Evolutionary conservation across 2,329 filamentous ascomycete genomes (phyloP).

Genomic region (Diaporthe vexans): DNA sequence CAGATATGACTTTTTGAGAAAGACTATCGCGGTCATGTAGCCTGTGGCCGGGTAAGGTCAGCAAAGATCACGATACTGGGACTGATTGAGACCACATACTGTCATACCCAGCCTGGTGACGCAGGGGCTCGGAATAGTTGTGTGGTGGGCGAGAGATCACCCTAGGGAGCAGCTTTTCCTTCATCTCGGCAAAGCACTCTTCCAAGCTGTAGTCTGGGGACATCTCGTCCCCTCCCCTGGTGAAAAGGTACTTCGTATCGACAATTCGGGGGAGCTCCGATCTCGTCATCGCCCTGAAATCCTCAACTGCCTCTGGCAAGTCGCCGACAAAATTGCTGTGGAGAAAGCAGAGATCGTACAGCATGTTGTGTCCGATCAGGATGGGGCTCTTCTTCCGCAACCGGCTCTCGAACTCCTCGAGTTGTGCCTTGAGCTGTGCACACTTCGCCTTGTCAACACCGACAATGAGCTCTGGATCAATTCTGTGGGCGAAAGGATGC

Average conservation of each 20-base stretch:
- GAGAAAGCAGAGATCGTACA: conserved; percentile 74
- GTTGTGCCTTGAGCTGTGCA: conserved; percentile 34
- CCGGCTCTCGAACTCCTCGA: conserved; percentile 47
- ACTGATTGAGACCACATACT: conserved; percentile 53
- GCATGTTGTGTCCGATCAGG: conserved; percentile 75
- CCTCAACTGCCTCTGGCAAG: conserved; percentile 66
- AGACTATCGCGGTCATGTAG: conserved; percentile 59
- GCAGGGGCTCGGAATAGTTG: conserved; percentile 41
- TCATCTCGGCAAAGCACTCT: conserved; percentile 37
- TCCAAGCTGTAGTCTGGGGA: conserved; percentile 56
- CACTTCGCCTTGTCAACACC: neutral
- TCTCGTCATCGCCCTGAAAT: conserved; percentile 66
- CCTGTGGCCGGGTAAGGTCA: conserved; percentile 45
- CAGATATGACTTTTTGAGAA: conserved; percentile 50
- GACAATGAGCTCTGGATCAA: conserved; percentile 40
- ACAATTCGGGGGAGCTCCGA: conserved; percentile 61
- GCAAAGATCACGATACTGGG: neutral
- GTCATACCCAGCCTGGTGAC: conserved; percentile 73
- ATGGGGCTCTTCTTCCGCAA: conserved; percentile 53
- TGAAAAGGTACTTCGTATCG: conserved; percentile 81
- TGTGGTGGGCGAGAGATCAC: neutral
- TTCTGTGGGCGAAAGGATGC: conserved; percentile 45
- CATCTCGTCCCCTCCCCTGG: conserved; percentile 83
- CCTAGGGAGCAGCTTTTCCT: neutral
- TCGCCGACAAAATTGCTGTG: conserved; percentile 73